Evolutionary conservation across 768 basidiomycete genomes (phyloP), one percentile per base, ranked within the genome.

Genomic region (Pulveroboletus sp.): DNA sequence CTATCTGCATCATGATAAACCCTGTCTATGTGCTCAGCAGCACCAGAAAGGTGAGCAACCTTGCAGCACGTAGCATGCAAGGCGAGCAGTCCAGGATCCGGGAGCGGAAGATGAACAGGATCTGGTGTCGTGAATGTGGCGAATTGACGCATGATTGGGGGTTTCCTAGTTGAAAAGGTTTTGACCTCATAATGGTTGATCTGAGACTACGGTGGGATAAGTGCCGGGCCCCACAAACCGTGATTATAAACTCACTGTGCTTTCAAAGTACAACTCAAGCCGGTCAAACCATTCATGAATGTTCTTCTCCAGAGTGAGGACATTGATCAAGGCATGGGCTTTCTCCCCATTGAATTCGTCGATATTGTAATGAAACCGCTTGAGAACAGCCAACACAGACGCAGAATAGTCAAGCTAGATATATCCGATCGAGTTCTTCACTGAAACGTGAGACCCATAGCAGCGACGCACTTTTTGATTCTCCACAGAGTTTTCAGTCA

Each of bases 1-100:
- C 44, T 5, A 6, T 56, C 45, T 32, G 41, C 55, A 37, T 56
- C 55, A 4, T 26, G 30, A 36, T 38, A 37, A 19, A 53, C 14
- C n/a, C 36, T 10, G 11, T 62, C 61, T 4, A 60, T 60, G 29
- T 57, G 45, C 19, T 63, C 48, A 16, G 43, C 42, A 0, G 62
- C 53, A 36, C 58, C 63, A 10, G 63, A 62, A 6, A 65, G 35
- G 36, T 63, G 55, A n/a, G 60, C 58, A 24, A 64, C 62, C 45
- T 63, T 56, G 31, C 45, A 54, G 45, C 60, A 63, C 35, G 55
- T 51, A 8, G 62, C 56, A 42, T 64, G 60, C 23, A 62, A n/a
- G 16, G 47, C 53, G 22, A 64, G 51, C 22, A 55, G 43, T 22
- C 54, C 37, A 0, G 39, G 35, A 1, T 36, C 26, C 27, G 62